Evolutionary conservation across 768 basidiomycete species (phyloP).

Genomic region (Leccinum variicolor): DNA sequence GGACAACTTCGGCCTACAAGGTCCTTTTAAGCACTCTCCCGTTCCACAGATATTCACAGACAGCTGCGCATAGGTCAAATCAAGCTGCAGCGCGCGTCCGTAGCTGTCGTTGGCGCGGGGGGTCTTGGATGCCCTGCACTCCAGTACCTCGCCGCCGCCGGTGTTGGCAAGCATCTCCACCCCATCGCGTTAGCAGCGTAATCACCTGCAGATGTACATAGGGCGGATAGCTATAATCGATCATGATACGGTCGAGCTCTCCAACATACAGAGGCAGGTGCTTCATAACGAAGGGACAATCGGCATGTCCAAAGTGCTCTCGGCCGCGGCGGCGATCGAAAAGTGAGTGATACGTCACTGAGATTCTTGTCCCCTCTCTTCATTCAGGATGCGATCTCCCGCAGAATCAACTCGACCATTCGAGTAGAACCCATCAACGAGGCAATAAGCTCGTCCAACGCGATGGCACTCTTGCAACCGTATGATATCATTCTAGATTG

Average conservation of each 20-base stretch:
- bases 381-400: constrained; percentile 1
- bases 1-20: constrained; percentile 81
- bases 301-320: constrained; percentile 77
- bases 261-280: constrained; percentile 93
- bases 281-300: constrained; percentile 72
- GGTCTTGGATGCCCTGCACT: constrained; percentile 95
- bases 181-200: background rate
- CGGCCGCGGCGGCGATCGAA: constrained; percentile 68
- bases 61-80: constrained; percentile 63
- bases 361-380: background rate
- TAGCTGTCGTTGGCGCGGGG: constrained; percentile 91
- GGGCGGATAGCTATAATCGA: constrained; percentile 86
- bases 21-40: constrained; percentile 35
- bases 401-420: constrained; percentile 75
- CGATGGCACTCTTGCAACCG: constrained; percentile 50
- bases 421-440: constrained; percentile 50
- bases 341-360: constrained; percentile 45
- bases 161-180: constrained; percentile 62
- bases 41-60: constrained; percentile 1
- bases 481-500: constrained; percentile 89
- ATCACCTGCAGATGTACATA: constrained; percentile 30
- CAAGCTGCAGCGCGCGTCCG: constrained; percentile 69
- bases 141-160: constrained; percentile 90
- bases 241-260: constrained; percentile 82
- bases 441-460: constrained; percentile 61